Evolutionary conservation across 768 basidiomycete genomes (phyloP).

Genomic region (Tricholoma terreum): DNA sequence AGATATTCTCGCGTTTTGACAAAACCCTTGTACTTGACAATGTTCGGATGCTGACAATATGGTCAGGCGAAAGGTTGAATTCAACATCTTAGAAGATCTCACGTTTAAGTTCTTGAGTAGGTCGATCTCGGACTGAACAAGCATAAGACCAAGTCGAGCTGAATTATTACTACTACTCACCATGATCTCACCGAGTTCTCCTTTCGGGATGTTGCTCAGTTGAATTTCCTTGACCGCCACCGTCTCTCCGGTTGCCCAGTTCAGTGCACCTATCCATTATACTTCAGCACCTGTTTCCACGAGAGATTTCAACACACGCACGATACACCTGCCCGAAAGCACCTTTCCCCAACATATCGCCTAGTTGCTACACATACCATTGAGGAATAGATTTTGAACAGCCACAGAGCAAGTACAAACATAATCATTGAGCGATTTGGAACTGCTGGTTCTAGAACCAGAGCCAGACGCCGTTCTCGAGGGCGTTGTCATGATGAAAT

Average conservation of each 20-base stretch:
- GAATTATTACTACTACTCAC: constrained; percentile 41
- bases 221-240: constrained; percentile 99
- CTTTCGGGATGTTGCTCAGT: constrained; percentile 88
- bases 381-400: constrained; percentile 1
- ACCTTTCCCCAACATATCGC: constrained; percentile 93
- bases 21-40: constrained; percentile 99
- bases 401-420: constrained; percentile 33
- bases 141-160: constrained; percentile 12
- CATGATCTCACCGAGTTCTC: constrained; percentile 97
- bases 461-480: constrained; percentile 38
- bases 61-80: not conserved
- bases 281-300: constrained; percentile 8
- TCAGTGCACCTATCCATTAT: constrained; percentile 64
- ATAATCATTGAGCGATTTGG: constrained; percentile 65
- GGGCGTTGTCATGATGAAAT: constrained; percentile 34
- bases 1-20: constrained; percentile 92
- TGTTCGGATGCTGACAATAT: constrained; percentile 77
- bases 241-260: constrained; percentile 96
- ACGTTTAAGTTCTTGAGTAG: constrained; percentile 96
- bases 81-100: constrained; percentile 22
- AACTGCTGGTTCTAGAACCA: constrained; percentile 35
- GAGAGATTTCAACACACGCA: constrained; percentile 39
- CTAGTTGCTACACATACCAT: constrained; percentile 73
- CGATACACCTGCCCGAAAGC: constrained; percentile 97
- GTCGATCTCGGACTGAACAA: constrained; percentile 87